Base-by-base conservation (phyloP, 495 filamentous ascomycete species). In the Penicillium paxilli region DNA sequence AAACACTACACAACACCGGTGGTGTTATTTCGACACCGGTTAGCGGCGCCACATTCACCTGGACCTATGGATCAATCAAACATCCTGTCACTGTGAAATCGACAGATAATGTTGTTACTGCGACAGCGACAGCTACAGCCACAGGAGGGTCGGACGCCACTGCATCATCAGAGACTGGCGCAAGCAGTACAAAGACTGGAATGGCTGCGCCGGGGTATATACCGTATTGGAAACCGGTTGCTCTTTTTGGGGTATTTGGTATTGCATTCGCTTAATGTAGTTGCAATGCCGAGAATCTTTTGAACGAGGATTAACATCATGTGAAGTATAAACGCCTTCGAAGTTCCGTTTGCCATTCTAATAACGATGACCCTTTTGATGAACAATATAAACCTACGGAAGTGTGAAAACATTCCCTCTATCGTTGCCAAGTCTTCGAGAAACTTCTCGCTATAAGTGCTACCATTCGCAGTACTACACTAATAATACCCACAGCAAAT, bases 21-120 rank as follows among this genome's bases (percentile, higher is more conserved):
- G 49, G 55, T 24, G 16, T 49, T 2, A 23, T 65, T 10, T 53
- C 55, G 7, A 46, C 45, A 2, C 62, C 62, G 1, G 47, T 62
- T 11, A 59, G 58, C 17, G 60, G 54, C 0, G 40, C 45, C 11
- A 59, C 44, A 14, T 62, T 65, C 4, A 62, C 59, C n/a, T 59
- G 59, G 62, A 54, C 55, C 0, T 46, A 49, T 44, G 42, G 37
- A 5, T 17, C 44, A 10, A 16, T 38, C n/a, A 4, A 30, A 0
- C 54, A 61, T 10, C 9, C 42, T 16, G 41, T 60, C 33, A 63
- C 60, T 19, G 60, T 48, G 9, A 14, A 20, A 5, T 49, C 17
- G 11, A 32, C 11, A 2, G 19, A 46, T 21, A 42, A 42, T 16
- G 38, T 32, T 14, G 30, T 32, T 2, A n/a, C 30, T 12, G 2